Evolutionary conservation across 257 asterid genomes (phyloP), one percentile per base, ranked within the genome.

Genomic region (Leonotis leonurus): DNA sequence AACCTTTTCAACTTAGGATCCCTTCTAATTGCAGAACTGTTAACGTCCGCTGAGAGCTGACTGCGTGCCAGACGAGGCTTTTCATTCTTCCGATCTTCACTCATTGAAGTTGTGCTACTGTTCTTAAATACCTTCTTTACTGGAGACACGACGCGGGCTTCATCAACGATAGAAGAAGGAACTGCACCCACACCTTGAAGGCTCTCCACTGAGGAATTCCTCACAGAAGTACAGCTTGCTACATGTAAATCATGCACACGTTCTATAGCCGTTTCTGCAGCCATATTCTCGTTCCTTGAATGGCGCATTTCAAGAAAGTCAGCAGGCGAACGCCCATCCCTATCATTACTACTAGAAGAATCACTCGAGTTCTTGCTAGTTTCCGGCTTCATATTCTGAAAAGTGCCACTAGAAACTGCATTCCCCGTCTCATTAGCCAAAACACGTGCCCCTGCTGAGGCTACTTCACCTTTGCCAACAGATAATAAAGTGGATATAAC

Each of bases 401-500:
- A 21, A 51, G 46, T 46, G 22, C 39, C 64, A 57, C 10, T 12
- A 50, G 52, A 22, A 54, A n/a, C n/a, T n/a, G n/a, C n/a, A 36
- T 20, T 61, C 60, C 43, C 53, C 20, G 62, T 56, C 40, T 53
- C 50, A 1, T 46, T 55, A 24, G 60, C 18, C n/a, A 68, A 64
- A 64, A n/a, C 50, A 51, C 46, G n/a, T 44, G 1, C 41, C 3
- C 13, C n/a, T n/a, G 10, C 4, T 10, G 10, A 40, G 3, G 69
- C n/a, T 39, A 50, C 79, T 46, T 45, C 74, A 9, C 75, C 50
- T 61, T 76, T 68, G 24, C 80, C 78, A 2, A 45, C 68, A 45
- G 77, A 70, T 17, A 81, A 39, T 1, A 82, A 64, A 50, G 75
- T 71, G 4, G 85, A 80, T 1, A 79, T 11, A 66, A 70, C 70